phyloP scores from a whole-genome alignment of 257 asterid species.

The Solanum ossicruentum region DNA sequence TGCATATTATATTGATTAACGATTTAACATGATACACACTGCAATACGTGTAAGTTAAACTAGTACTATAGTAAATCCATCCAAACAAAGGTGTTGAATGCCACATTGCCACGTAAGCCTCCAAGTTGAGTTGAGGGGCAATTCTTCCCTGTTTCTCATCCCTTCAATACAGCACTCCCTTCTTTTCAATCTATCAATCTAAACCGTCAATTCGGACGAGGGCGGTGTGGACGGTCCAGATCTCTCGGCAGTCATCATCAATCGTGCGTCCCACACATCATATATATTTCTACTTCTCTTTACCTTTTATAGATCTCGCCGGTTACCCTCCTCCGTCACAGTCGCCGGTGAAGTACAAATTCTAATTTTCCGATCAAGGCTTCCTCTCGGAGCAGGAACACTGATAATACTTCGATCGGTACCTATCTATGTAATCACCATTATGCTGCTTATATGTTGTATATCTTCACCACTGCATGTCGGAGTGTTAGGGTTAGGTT shows the following conservation, averaged over 20 bases:
- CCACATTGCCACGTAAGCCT: neutral
- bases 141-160: neutral
- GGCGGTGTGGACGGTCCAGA: neutral
- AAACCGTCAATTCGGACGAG: neutral
- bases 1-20: too few species aligned
- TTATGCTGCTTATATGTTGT: neutral
- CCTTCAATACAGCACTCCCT: neutral
- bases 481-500: neutral
- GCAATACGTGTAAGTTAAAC: too few species aligned
- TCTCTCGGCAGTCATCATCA: neutral
- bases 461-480: neutral
- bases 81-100: too few species aligned
- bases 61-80: too few species aligned
- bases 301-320: neutral
- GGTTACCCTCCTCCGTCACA: neutral
- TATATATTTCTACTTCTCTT: neutral
- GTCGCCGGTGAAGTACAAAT: neutral
- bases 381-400: neutral
- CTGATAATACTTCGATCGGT: neutral
- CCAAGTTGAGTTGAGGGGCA: neutral
- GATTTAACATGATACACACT: too few species aligned
- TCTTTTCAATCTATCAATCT: neutral
- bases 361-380: neutral
- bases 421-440: neutral
- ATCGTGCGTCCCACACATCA: neutral